These are phyloP conservation scores for Sambucus nigra DNA, from an alignment of 129 eudicot species.

Conservation along the genomic window DNA sequence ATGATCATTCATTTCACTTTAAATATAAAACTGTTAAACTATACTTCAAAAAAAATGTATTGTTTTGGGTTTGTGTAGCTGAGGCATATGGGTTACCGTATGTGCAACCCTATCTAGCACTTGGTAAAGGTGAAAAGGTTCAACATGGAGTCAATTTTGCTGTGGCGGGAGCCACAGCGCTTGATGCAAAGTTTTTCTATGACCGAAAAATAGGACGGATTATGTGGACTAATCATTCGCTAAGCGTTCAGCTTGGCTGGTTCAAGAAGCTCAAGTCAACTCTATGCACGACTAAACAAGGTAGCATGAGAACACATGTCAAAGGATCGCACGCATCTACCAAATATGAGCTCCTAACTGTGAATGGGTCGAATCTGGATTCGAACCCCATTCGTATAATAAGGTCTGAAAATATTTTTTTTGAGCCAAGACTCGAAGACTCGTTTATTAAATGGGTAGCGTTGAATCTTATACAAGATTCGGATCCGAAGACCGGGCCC, in stretches of 20 bases:
- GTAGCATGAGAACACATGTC: too few relatives aligned
- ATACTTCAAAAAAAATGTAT: neutral
- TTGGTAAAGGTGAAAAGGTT: neutral
- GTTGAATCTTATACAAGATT: too few relatives aligned
- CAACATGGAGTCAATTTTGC: slow-evolving; percentile 13
- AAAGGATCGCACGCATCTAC: too few relatives aligned
- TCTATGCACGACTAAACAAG: slow-evolving; percentile 32
- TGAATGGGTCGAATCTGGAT: too few relatives aligned
- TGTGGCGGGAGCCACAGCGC: slow-evolving; percentile 15
- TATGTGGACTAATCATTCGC: slow-evolving; percentile 10
- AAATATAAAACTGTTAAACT: neutral
- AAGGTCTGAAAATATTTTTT: too few relatives aligned
- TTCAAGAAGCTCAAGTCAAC: slow-evolving; percentile 5
- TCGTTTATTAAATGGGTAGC: too few relatives aligned
- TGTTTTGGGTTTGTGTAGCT: slow-evolving; percentile 4
- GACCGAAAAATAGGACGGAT: slow-evolving; percentile 18
- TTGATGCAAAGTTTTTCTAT: slow-evolving; percentile 2
- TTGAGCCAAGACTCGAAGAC: too few relatives aligned
- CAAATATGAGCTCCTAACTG: too few relatives aligned
- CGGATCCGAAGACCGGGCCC: too few relatives aligned
- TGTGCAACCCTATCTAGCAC: slow-evolving; percentile 7
- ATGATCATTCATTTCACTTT: neutral
- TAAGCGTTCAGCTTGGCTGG: slow-evolving; percentile 6
- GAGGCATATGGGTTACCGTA: slow-evolving; percentile 6
- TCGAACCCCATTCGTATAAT: too few relatives aligned